Evolutionary conservation across 805 yeast species (phyloP).

Genomic region (Wickerhamiella occidentalis): DNA sequence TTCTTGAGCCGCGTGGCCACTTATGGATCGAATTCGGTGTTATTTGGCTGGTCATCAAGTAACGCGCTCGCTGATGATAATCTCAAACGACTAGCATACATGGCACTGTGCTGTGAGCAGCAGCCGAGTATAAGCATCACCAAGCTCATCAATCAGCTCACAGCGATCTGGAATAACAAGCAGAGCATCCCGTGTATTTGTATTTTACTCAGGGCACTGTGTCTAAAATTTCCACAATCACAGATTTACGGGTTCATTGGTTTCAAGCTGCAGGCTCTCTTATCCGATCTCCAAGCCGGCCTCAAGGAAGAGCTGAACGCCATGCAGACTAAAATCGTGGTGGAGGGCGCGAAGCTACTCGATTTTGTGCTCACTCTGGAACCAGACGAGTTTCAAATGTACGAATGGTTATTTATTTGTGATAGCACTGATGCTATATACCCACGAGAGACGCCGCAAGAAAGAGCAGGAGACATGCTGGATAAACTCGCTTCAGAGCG

Average conservation of each 20-base stretch:
- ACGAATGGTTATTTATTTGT: slow-evolving; percentile 78
- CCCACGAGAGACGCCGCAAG: slow-evolving; percentile 17
- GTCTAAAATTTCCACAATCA: slow-evolving; percentile 51
- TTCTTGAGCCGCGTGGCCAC: slow-evolving; percentile 34
- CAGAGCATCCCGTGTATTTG: slow-evolving; percentile 37
- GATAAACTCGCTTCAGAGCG: slow-evolving; percentile 34
- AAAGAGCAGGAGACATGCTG: slow-evolving; percentile 30
- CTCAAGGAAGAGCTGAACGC: slow-evolving; percentile 13
- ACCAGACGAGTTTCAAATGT: slow-evolving; percentile 61
- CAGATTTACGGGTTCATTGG: slow-evolving; percentile 59
- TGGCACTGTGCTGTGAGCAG: slow-evolving; percentile 48
- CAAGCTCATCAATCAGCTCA: slow-evolving; percentile 19
- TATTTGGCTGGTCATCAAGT: slow-evolving; percentile 61
- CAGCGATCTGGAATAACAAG: slow-evolving; percentile 30
- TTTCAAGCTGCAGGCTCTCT: slow-evolving; percentile 45
- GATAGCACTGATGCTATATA: slow-evolving; percentile 51
- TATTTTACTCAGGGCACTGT: slow-evolving; percentile 49
- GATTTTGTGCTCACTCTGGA: slow-evolving; percentile 60
- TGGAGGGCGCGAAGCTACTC: slow-evolving; percentile 55
- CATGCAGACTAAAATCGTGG: slow-evolving; percentile 9
- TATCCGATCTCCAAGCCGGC: slow-evolving; percentile 30
- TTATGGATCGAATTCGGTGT: slow-evolving; percentile 41
- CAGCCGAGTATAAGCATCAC: slow-evolving; percentile 21
- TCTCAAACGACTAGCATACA: slow-evolving; percentile 50
- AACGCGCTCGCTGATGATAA: slow-evolving; percentile 46